Percentiles rank a stretch among this genome's conserved stretches.
These are phyloP conservation scores for Oryza officinalis DNA, from an alignment of 176 grass and related monocot species.

Conservation along the genomic window DNA sequence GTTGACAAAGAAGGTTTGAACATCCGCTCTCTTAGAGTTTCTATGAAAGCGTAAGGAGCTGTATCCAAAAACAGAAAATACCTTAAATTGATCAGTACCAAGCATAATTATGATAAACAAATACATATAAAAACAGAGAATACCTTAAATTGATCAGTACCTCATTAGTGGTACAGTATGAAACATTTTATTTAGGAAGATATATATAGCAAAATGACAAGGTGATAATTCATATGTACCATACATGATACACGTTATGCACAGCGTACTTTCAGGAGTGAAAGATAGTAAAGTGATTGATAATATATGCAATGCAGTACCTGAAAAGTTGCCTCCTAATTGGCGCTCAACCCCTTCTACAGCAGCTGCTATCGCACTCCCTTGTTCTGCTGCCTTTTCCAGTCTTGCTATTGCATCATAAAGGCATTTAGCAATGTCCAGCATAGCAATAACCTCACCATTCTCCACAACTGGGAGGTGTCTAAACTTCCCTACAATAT, in stretches of 20 bases:
- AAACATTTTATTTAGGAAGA: background rate
- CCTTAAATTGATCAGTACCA: constrained; percentile 32
- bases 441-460: constrained; percentile 98
- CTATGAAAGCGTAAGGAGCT: constrained; percentile 87
- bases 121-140: constrained; percentile 35
- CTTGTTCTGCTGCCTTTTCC: constrained; percentile 97
- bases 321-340: constrained; percentile 82
- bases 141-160: constrained; percentile 30
- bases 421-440: constrained; percentile 96
- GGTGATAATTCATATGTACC: constrained; percentile 13
- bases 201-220: background rate
- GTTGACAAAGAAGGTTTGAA: constrained; percentile 93
- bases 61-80: constrained; percentile 50
- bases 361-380: constrained; percentile 91
- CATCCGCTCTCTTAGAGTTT: constrained; percentile 91
- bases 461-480: constrained; percentile 99
- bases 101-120: background rate
- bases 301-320: constrained; percentile 34
- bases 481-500: constrained; percentile 94
- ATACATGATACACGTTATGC: background rate
- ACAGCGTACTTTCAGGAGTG: constrained; percentile 4
- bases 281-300: constrained; percentile 27
- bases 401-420: constrained; percentile 96
- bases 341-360: constrained; percentile 96
- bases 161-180: background rate